Percentiles rank a stretch among this genome's conserved stretches.
These are phyloP conservation scores for Trypanosoma boissoni DNA, from an alignment of 208 protist genomes.

Conservation along the genomic window DNA sequence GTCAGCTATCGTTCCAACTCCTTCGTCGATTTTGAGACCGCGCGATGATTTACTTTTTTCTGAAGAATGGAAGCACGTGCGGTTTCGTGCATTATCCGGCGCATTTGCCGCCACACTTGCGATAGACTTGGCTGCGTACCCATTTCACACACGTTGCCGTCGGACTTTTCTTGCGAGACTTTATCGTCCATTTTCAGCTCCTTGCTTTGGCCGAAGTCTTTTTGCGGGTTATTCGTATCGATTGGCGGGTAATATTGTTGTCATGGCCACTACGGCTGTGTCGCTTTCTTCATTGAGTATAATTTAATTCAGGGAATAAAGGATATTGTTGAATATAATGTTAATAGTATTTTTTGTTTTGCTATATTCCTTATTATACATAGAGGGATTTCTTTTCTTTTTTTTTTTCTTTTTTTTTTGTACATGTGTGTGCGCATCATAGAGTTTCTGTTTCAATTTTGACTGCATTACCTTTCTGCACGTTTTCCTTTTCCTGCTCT, in stretches of 20 bases:
- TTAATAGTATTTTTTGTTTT: conserved; percentile 15
- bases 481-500: too few relatives aligned
- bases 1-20: conserved; percentile 64
- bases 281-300: conserved; percentile 25
- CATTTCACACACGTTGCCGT: conserved; percentile 25
- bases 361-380: conserved; percentile 2
- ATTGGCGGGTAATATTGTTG: conserved; percentile 45
- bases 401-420: conserved; percentile 13
- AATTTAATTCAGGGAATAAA: conserved; percentile 13
- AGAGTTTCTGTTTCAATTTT: too few relatives aligned
- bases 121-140: conserved; percentile 48
- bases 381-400: conserved; percentile 11
- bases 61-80: conserved; percentile 49
- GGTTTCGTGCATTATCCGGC: conserved; percentile 55
- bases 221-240: conserved; percentile 70
- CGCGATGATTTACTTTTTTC: conserved; percentile 45
- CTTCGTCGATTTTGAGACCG: conserved; percentile 61
- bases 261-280: conserved; percentile 36
- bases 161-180: conserved; percentile 42
- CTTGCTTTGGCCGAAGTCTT: conserved; percentile 45
- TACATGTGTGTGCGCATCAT: background rate
- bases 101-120: conserved; percentile 49
- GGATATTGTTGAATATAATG: too few relatives aligned
- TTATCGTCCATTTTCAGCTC: conserved; percentile 39
- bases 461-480: too few relatives aligned